These are phyloP conservation scores for Ensete ventricosum DNA, from an alignment of 176 grass and related monocot genomes.

Conservation along the genomic window DNA sequence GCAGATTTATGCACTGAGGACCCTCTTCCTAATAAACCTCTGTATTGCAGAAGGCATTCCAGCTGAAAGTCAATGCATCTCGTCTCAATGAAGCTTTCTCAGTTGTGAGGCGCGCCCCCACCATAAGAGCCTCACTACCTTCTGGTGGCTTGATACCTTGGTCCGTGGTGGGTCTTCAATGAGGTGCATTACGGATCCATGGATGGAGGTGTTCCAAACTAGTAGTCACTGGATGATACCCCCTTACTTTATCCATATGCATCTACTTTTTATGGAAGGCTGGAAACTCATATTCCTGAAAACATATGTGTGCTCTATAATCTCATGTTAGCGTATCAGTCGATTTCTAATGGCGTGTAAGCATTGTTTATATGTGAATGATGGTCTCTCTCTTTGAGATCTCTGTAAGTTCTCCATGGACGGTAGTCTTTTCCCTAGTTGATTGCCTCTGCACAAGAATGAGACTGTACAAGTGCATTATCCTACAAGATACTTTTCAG, in stretches of 20 bases:
- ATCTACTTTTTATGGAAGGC: not conserved
- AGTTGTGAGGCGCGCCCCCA: constrained; percentile 36
- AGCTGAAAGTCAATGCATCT: constrained; percentile 52
- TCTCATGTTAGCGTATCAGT: no score
- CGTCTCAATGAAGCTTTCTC: constrained; percentile 61
- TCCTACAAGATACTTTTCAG: no score
- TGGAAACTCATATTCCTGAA: not conserved
- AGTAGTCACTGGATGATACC: not conserved
- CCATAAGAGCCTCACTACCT: constrained; percentile 48
- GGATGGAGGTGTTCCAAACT: not conserved
- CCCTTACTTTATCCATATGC: not conserved
- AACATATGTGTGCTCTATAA: not conserved
- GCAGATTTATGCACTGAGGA: not conserved
- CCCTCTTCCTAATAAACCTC: not conserved
- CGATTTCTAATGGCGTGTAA: no score
- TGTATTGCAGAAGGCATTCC: constrained; percentile 55
- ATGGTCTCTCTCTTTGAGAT: no score
- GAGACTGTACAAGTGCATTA: no score
- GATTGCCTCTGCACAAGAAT: no score
- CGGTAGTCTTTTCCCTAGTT: no score
- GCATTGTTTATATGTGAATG: no score
- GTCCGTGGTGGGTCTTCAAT: constrained; percentile 64
- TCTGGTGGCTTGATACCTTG: constrained; percentile 52
- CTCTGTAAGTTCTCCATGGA: no score
- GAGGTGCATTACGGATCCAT: not conserved